Evolutionary conservation across 192 early-diverging fungal genomes (phyloP), one percentile per base, ranked within the genome.

Genomic region (Coemansia sp.): DNA sequence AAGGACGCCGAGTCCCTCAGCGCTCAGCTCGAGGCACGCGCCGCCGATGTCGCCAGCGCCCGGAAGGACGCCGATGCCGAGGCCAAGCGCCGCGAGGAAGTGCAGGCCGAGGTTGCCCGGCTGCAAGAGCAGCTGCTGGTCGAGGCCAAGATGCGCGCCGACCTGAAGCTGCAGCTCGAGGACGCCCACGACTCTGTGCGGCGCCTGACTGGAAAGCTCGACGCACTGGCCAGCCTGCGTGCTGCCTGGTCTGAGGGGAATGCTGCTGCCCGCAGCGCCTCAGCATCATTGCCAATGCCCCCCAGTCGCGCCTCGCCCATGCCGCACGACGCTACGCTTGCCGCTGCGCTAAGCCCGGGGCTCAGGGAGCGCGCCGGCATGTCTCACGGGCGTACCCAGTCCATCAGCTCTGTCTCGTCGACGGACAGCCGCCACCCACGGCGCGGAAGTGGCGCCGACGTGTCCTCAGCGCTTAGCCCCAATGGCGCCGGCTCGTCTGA

Each of bases 71-170:
- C 47, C 0, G 62, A 34, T 9, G 69, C 61, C 4, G 73, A 73
- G 43, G n/a, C 59, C 43, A 65, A 62, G 52, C 64, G 64, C 3
- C 47, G 43, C 5, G 75, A 68, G 15, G 38, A 41, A 16, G 43
- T 22, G 4, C 68, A 59, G 22, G 55, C 68, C 11, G 62, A 72
- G 4, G 22, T 63, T 9, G 3, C 22, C 16, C 81, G 87, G 84
- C 88, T 84, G 88, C 91, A 60, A 62, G 92, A 7, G 83, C 92
- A 16, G 91, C 91, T 61, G 89, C 93, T 63, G 11, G 55, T 62
- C 0, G 77, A 80, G 60, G 39, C 68, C 29, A 67, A 69, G 34
- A 73, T 69, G 55, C 77, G 77, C 37, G 65, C 77, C 0, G 77
- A 80, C 16, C 59, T 80, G 35, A 80, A 71, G 68, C 72, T 64